Percentiles rank a stretch among this genome's conserved stretches.
Conservation (phyloP, 352 stramenopile genomes). For the Globisporangium orthogonon region DNA sequence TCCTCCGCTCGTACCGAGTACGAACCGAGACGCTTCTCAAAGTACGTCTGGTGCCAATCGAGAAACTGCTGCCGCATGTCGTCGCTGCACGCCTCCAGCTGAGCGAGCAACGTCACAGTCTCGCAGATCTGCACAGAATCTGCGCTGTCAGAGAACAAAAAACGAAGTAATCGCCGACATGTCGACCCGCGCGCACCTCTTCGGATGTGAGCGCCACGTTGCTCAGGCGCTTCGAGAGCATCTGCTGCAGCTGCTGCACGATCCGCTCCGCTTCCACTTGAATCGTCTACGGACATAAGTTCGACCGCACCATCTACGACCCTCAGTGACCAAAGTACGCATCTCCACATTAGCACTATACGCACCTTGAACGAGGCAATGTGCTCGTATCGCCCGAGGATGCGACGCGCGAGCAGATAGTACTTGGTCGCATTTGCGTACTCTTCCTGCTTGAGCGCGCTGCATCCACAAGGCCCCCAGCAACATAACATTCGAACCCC, state of each 20-base stretch:
- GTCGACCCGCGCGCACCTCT: constrained; percentile 24
- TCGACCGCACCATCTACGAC: no score
- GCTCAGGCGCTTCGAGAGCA: constrained; percentile 50
- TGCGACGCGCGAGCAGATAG: constrained; percentile 79
- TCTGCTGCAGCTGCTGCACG: constrained; percentile 63
- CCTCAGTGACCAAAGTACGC: no score
- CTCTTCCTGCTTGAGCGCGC: constrained; percentile 83
- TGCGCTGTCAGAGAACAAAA: neutral
- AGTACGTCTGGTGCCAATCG: constrained; percentile 75
- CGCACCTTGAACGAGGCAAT: constrained; percentile 84
- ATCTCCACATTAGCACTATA: no score
- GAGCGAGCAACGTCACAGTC: constrained; percentile 46
- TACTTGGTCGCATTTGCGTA: constrained; percentile 86
- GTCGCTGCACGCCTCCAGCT: constrained; percentile 62
- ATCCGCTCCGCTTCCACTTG: constrained; percentile 84
- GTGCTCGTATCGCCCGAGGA: constrained; percentile 83
- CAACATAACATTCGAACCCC: no score
- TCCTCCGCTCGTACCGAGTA: constrained; percentile 39
- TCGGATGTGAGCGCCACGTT: constrained; percentile 36
- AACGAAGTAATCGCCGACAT: no score
- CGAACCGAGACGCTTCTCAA: constrained; percentile 39
- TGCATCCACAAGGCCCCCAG: no score
- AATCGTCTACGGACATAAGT: constrained; percentile 44
- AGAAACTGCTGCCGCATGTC: constrained; percentile 82
- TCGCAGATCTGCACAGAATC: constrained; percentile 39